Evolutionary conservation across 345 rosid genomes (phyloP).

Genomic region (Kernera saxatilis): DNA sequence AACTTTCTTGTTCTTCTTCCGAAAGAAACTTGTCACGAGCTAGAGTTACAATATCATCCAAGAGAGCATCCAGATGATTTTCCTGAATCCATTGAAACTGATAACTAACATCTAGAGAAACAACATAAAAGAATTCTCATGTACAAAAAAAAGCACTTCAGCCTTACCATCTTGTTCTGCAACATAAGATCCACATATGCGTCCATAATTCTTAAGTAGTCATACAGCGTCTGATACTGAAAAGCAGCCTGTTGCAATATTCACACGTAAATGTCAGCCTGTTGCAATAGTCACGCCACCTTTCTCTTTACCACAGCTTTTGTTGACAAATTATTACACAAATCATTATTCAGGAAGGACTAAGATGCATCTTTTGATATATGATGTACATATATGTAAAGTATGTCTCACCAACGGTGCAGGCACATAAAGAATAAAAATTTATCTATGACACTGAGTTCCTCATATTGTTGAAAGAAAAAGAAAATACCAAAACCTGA

Average conservation of each 20-base stretch:
- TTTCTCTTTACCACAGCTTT: conserved; percentile 12
- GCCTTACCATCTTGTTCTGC: conserved; percentile 68
- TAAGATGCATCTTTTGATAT: neutral
- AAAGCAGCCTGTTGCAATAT: conserved; percentile 44
- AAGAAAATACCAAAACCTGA: conserved; percentile 44
- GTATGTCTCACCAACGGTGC: neutral
- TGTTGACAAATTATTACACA: neutral
- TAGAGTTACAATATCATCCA: conserved; percentile 51
- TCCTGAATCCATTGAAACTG: conserved; percentile 38
- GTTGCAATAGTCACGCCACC: neutral
- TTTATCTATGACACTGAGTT: neutral
- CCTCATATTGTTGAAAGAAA: neutral
- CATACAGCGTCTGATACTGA: conserved; percentile 53
- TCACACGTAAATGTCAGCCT: conserved; percentile 10
- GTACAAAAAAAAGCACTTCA: neutral
- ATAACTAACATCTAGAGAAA: neutral
- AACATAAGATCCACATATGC: conserved; percentile 74
- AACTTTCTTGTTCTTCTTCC: conserved; percentile 61
- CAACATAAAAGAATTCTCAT: neutral
- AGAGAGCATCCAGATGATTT: conserved; percentile 45
- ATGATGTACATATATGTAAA: neutral
- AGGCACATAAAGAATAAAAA: neutral
- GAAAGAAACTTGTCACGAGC: conserved; percentile 42
- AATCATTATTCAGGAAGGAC: neutral
- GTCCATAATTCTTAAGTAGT: conserved; percentile 70